Evolutionary conservation across 2,329 filamentous ascomycete genomes (phyloP), one percentile per base, ranked within the genome.

Genomic region (Pleoardoris graminearum): DNA sequence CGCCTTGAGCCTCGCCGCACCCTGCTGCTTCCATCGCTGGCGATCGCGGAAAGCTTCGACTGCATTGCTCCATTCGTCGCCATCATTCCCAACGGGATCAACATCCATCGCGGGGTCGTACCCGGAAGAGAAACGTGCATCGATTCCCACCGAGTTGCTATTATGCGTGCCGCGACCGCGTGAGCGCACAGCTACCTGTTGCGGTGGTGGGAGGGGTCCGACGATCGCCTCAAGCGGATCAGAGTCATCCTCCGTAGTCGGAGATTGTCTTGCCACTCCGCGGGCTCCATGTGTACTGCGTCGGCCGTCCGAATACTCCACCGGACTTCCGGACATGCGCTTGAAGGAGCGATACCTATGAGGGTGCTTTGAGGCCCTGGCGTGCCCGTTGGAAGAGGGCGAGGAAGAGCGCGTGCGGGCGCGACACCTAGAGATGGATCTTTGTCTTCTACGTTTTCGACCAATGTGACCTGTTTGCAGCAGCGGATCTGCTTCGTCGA

Each of bases 31-130:
- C 84, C 89, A 91, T 59, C 86, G 86, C 60, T 90, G 84, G n/a
- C 90, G 85, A 68, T 96, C 91, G 33, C 88, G 83, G 50, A 90
- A 80, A 4, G 87, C 85, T 72, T 96, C 91, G 1, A 94, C 78
- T 0, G 89, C 85, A 62, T 90, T 84, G 38, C 90, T 88, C 91
- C 91, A 96, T 54, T 90, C 85, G 55, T 87, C 85, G 23, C 79
- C 80, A 2, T 75, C 76, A 1, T 78, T 76, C 2, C 77, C 70
- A 55, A 71, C 58, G 37, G 78, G 74, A 33, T 79, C 75, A 3
- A 87, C 72, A 61, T 89, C 84, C n/a, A 76, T 69, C 6, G 76
- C 68, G 1, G 85, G 84, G 55, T 87, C 78, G 62, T 87, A 87
- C 16, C 73, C 81, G 1, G 84, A 77, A 1, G 88, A 86, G 71